Base-by-base conservation (phyloP, 306 rosid genomes). In the Sphenostylis stenocarpa region DNA sequence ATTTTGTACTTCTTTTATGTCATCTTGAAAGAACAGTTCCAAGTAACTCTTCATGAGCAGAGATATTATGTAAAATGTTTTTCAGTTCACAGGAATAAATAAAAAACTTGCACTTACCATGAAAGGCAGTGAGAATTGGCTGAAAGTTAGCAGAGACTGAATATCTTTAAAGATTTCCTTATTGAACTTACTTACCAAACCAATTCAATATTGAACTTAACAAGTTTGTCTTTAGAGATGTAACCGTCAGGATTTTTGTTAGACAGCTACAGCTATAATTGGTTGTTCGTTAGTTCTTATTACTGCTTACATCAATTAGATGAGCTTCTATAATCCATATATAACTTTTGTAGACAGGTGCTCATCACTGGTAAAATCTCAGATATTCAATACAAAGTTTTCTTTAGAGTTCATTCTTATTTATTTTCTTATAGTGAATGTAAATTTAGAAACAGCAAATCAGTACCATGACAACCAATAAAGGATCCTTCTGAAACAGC, bases 401-500 rank as follows among this genome's bases (percentile, higher is more conserved):
- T n/a, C n/a, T n/a, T 1, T 26, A 26, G 2, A 2, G 28, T 2
- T 26, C 28, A 26, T 26, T 26, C 28, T 26, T 38, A 8, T 38
- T 13, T 38, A 0, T 1, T 36, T 36, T 36, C 7, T 11, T 8
- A 38, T 38, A 38, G 43, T 38, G n/a, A 48, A 39, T 24, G 67
- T 38, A 67, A 66, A 66, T 17, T 66, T 26, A 24, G 67, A 24
- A 67, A 77, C 55, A 53, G 16, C 19, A 73, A 72, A 71, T 24
- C 29, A 36, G 43, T 78, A 78, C 82, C 77, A 33, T 81, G 85
- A 80, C 74, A 60, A 33, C 87, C 88, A 39, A 77, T 72, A 77
- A 81, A 70, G 12, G 89, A 83, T 78, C 86, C 90, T 64, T 86
- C 83, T 24, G 87, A 34, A 58, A 41, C 80, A 67, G 73, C 76